Base-by-base conservation (phyloP, 768 basidiomycete species). In the Auricularia sp. region DNA sequence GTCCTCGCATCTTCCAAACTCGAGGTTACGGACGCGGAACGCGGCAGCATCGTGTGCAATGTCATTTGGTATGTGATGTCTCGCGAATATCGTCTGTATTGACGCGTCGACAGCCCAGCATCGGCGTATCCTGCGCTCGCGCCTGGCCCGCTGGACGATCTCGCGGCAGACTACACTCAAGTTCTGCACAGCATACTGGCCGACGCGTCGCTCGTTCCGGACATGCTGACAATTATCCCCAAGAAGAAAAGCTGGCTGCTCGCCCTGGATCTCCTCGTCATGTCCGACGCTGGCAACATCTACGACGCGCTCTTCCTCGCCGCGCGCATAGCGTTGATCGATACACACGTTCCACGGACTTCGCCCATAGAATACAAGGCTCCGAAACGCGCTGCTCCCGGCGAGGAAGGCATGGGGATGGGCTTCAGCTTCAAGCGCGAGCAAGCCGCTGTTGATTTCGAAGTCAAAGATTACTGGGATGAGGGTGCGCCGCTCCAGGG, bases 401-500 rank as follows among this genome's bases (percentile, higher is more conserved):
- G 68, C 4, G 71, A 70, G 35, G 66, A 62, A 23, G 63, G 39
- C 1, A 51, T 64, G 60, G 66, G 69, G 14, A 70, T 71, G 34
- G 70, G 71, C 11, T 77, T 76, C 14, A 77, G 80, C 59, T 86
- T 86, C 84, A 84, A 89, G 67, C 74, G 84, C 3, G 85, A 88
- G 65, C 72, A 78, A 39, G 75, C 75, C 35, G 88, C 85, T 11
- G 83, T 84, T 8, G 93, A 95, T 73, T 94, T 94, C 68, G 93
- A 95, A 75, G 79, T 94, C 23, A 81, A 85, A 11, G 92, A 95
- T 72, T 90, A 87, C 66, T 92, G 90, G 90, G 91, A 91, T 69
- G 90, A 91, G 67, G 93, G 93, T 0, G 87, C 86, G 64, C 73
- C 78, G 18, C 70, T 93, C 35, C 80, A 77, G 44, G 86, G 85